Evolutionary conservation across 2,329 filamentous ascomycete genomes (phyloP), one percentile per base, ranked within the genome.

Genomic region (Cryphonectria japonica): DNA sequence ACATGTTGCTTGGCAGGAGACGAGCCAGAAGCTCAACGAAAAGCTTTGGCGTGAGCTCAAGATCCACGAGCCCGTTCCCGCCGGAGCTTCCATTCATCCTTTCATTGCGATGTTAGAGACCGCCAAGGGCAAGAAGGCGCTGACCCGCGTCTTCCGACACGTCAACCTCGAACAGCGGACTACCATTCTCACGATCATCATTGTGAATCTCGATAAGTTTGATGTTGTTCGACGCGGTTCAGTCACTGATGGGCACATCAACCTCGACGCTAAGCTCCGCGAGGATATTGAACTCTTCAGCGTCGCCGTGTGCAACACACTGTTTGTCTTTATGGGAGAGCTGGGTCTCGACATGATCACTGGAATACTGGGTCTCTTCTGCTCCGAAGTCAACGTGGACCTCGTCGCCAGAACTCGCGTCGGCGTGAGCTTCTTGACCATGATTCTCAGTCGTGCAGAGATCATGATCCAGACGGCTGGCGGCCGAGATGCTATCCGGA

Each of bases 91-190:
- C 4, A 86, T 90, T 26, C 96, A 99, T 80, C 96, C 96, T 0
- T 99, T 99, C 82, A 98, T 99, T 76, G 93, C 95, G 63, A 95
- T 99, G 80, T 85, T 99, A 63, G 97, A 95, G 5, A 97, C 96
- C 78, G 89, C 91, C 75, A 99, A 99, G 85, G 96, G 96, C 78
- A 98, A 98, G 84, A 97, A 96, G 84, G 93, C 93, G 1, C 94
- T 99, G 72, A 94, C 94, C 66, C 93, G 96, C 69, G 93, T 98
- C 68, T 98, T 98, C 88, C 92, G 94, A 60, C 94, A 98, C 78
- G 93, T 98, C 67, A 92, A 93, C 74, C 92, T 95, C 73, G 93
- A 98, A 78, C 95, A 98, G 82, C 93, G 95, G 66, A 95, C 96
- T 32, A 98, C 95, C 0, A 94, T 98, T 73, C 86, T 99, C 73